Base-by-base conservation (phyloP, 1,139 yeast species). In the Lodderomyces orthopsilosis region DNA sequence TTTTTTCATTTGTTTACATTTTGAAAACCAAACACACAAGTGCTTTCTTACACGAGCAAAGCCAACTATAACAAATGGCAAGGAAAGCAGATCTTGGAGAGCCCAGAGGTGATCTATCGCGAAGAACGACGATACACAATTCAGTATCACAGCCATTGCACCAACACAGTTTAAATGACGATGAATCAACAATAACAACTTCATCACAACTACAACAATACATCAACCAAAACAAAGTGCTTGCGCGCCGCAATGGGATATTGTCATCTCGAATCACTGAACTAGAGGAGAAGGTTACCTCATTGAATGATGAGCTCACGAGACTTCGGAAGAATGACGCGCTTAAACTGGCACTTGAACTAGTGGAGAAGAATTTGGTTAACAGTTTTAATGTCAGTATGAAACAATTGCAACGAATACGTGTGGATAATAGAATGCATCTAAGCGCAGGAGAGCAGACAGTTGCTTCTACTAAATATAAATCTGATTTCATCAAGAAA, bases 171-270 rank as follows among this genome's bases (percentile, higher is more conserved):
- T 34, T 10, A 6, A 30, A 36, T 9, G 38, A 34, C 6, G 21
- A 23, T 10, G 15, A 12, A 17, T 12, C 23, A 14, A 23, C 17
- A 14, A 35, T 12, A 30, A 35, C n/a, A 32, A 40, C 35, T 37
- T 23, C 18, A 19, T n/a, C 39, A 35, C 35, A 33, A 14, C 18
- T 45, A 7, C 38, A 37, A 12, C 30, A 37, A 9, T 46, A 38
- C 22, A 34, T 30, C 6, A 46, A 48, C 9, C 83, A 82, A 54
- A 82, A 82, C 57, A 68, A 67, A 47, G 70, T 76, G 15, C 59
- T 83, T 33, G 85, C 85, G 1, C 74, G 71, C 50, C 75, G 74
- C 44, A 82, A 81, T 56, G 72, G 81, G 6, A 57, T 70, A 18
- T 62, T 83, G 57, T 63, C 74, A 63, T 55, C 70, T 28, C 75